Conservation (phyloP, 2,329 filamentous ascomycete species). For the Fusarium austroafricanum region DNA sequence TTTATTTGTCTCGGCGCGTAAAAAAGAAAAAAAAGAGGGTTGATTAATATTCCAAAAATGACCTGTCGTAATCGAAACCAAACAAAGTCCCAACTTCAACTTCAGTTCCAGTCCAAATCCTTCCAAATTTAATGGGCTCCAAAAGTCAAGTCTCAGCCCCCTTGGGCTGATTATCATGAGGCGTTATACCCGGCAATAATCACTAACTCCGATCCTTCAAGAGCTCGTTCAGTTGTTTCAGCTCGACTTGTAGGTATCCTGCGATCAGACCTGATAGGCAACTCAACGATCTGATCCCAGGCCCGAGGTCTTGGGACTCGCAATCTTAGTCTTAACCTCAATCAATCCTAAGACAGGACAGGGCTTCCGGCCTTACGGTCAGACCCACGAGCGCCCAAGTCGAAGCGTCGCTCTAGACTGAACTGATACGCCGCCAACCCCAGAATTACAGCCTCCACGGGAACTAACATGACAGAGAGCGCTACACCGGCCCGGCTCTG, state of each 20-base stretch:
- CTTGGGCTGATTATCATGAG: background rate
- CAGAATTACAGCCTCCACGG: slow-evolving; percentile 64
- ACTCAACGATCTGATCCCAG: slow-evolving; percentile 7
- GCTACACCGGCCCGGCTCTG: slow-evolving; percentile 67
- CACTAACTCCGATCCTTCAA: background rate
- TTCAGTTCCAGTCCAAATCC: slow-evolving; percentile 5
- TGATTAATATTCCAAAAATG: slow-evolving; percentile 37
- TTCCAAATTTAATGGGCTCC: slow-evolving; percentile 1
- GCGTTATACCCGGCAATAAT: too few relatives aligned
- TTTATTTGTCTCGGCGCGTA: slow-evolving; percentile 22
- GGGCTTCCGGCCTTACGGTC: slow-evolving; percentile 52
- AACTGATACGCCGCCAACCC: slow-evolving; percentile 59
- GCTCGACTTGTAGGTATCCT: background rate
- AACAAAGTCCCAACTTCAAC: slow-evolving; percentile 16
- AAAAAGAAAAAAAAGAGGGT: slow-evolving; percentile 10
- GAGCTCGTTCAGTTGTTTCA: background rate
- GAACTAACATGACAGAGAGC: slow-evolving; percentile 67
- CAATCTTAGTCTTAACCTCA: background rate
- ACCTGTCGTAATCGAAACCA: slow-evolving; percentile 27
- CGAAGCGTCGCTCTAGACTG: slow-evolving; percentile 57
- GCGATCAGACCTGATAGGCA: background rate
- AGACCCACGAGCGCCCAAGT: slow-evolving; percentile 35
- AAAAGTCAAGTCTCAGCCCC: background rate
- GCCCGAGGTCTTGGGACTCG: slow-evolving; percentile 20
- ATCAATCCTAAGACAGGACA: slow-evolving; percentile 38